Evolutionary conservation across 805 yeast species (phyloP).

Genomic region (Metschnikowia henanensis): DNA sequence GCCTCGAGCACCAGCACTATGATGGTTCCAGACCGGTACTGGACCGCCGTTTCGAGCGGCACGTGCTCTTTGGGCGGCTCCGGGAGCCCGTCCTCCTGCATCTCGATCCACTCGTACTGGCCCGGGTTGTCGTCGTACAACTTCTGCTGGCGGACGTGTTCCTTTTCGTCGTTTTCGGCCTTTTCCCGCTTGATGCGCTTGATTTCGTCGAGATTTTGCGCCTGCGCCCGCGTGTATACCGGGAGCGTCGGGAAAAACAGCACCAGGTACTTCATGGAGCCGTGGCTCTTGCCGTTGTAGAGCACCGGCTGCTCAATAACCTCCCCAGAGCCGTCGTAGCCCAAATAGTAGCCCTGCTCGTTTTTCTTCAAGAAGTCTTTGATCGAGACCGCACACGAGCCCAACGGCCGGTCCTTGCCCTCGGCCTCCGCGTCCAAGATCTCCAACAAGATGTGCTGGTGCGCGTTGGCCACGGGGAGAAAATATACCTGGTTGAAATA

Average conservation of each 20-base stretch:
- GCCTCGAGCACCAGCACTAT: constrained; percentile 67
- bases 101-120: constrained; percentile 66
- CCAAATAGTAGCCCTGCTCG: constrained; percentile 61
- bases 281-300: constrained; percentile 40
- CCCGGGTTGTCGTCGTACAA: constrained; percentile 56
- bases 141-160: constrained; percentile 50
- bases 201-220: constrained; percentile 45
- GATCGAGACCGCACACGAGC: constrained; percentile 71
- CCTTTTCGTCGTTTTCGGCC: constrained; percentile 35
- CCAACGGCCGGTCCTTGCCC: constrained; percentile 84
- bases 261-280: constrained; percentile 52
- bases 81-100: constrained; percentile 45
- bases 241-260: constrained; percentile 68
- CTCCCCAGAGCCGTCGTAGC: constrained; percentile 77
- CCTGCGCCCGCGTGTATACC: constrained; percentile 58
- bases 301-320: constrained; percentile 45
- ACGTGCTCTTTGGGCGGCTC: constrained; percentile 29
- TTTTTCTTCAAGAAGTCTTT: constrained; percentile 66
- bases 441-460: constrained; percentile 81
- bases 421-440: constrained; percentile 87
- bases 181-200: constrained; percentile 35
- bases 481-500: constrained; percentile 83
- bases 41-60: constrained; percentile 55
- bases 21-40: constrained; percentile 76
- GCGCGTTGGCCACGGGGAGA: constrained; percentile 77